Evolutionary conservation across 2,329 filamentous ascomycete species (phyloP).

Genomic region (Colletotrichum sp.): DNA sequence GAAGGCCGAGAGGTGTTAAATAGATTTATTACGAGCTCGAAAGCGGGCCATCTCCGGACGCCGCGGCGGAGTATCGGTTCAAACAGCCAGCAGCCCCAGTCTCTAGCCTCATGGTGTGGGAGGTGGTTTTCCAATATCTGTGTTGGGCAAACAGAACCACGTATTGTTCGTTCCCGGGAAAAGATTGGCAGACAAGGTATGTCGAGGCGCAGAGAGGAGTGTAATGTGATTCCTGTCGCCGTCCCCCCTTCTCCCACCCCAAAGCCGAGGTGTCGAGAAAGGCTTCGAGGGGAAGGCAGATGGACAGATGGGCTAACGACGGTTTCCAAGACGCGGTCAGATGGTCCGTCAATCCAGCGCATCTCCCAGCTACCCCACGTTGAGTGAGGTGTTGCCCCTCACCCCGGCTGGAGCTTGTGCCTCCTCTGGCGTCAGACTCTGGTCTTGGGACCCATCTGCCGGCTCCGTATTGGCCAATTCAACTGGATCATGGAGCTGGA

Average conservation of each 20-base stretch:
- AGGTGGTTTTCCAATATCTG: neutral
- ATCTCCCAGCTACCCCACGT: constrained; percentile 8
- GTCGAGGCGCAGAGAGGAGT: neutral
- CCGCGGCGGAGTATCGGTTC: neutral
- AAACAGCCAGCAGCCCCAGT: neutral
- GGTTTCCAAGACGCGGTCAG: neutral
- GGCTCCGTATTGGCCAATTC: constrained; percentile 2
- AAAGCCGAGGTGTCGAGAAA: neutral
- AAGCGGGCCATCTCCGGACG: constrained; percentile 8
- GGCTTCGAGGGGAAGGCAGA: neutral
- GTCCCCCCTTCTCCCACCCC: neutral
- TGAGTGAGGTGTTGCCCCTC: constrained; percentile 6
- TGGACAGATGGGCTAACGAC: neutral
- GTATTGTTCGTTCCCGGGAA: neutral
- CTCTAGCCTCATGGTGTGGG: neutral
- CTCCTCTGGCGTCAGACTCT: neutral
- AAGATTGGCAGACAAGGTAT: neutral
- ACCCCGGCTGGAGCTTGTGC: neutral
- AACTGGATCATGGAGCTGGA: neutral
- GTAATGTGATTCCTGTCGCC: neutral
- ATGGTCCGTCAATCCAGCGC: neutral
- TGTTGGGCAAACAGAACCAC: neutral
- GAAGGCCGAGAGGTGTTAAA: constrained; percentile 5
- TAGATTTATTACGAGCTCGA: neutral
- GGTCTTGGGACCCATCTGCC: neutral